Conservation (phyloP, 371 early-diverging fungal species). For the Smittium mucronatum region DNA sequence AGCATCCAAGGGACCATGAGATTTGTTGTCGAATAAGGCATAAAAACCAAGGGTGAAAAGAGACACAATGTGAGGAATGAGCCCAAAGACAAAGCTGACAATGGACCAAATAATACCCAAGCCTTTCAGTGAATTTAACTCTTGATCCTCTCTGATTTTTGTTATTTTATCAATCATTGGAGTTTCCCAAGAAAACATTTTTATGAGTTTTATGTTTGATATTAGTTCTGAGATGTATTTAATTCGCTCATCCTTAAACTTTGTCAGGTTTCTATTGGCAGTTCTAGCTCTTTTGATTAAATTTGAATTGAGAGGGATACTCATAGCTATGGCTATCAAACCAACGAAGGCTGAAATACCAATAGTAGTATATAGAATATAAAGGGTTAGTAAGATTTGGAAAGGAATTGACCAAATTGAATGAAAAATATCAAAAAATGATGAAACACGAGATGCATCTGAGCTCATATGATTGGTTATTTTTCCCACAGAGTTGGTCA, state of each 20-base stretch:
- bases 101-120: background rate
- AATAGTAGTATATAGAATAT: background rate
- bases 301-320: background rate
- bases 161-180: background rate
- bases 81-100: background rate
- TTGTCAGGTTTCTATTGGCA: background rate
- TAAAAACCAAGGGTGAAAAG: background rate
- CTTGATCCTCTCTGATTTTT: background rate
- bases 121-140: background rate
- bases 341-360: background rate
- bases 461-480: background rate
- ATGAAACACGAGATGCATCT: background rate
- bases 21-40: background rate
- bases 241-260: background rate
- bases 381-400: background rate
- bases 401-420: background rate
- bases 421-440: background rate
- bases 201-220: background rate
- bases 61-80: background rate
- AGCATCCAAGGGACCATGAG: background rate
- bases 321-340: background rate
- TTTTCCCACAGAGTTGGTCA: background rate
- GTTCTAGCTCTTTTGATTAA: background rate
- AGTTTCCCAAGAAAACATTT: constrained; percentile 8
- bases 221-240: background rate